Evolutionary conservation across 352 stramenopile species (phyloP).

Genomic region (Pythium sukuiense): DNA sequence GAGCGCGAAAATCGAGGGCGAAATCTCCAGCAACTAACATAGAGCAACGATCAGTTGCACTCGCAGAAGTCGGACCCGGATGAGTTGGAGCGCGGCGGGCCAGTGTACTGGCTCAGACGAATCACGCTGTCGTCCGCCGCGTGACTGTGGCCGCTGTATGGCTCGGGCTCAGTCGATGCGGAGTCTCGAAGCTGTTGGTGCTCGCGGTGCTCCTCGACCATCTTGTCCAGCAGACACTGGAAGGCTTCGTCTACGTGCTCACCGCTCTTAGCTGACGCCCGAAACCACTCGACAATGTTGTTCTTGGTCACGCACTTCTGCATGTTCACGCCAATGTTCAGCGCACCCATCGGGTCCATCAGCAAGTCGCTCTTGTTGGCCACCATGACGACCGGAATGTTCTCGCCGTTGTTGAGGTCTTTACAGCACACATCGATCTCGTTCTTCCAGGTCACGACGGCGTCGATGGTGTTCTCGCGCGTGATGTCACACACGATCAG

Average conservation of each 20-base stretch:
- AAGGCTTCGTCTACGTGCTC: conserved; percentile 65
- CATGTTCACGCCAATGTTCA: conserved; percentile 81
- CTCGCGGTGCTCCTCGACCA: conserved; percentile 50
- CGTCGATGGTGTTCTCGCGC: conserved; percentile 82
- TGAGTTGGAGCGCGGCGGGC: conserved; percentile 19
- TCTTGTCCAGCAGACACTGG: conserved; percentile 54
- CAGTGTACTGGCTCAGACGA: conserved; percentile 37
- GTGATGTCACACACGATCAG: conserved; percentile 90
- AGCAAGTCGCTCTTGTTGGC: conserved; percentile 89
- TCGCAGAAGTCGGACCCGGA: conserved; percentile 19
- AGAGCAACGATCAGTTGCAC: conserved; percentile 20
- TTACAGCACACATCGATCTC: conserved; percentile 72
- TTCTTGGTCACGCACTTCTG: conserved; percentile 79
- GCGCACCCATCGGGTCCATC: conserved; percentile 55
- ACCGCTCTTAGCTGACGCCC: conserved; percentile 69
- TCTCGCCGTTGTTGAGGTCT: conserved; percentile 37
- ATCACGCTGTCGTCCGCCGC: conserved; percentile 37
- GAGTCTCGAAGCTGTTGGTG: conserved; percentile 21
- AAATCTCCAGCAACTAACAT: too few species aligned
- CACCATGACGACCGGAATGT: conserved; percentile 78
- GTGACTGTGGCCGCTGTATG: neutral
- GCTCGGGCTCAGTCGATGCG: conserved; percentile 5
- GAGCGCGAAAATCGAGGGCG: too few species aligned
- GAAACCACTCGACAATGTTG: conserved; percentile 79
- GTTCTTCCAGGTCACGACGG: conserved; percentile 79